Evolutionary conservation across 2,329 filamentous ascomycete genomes (phyloP), one percentile per base, ranked within the genome.

Genomic region (Coniochaeta prunicola): DNA sequence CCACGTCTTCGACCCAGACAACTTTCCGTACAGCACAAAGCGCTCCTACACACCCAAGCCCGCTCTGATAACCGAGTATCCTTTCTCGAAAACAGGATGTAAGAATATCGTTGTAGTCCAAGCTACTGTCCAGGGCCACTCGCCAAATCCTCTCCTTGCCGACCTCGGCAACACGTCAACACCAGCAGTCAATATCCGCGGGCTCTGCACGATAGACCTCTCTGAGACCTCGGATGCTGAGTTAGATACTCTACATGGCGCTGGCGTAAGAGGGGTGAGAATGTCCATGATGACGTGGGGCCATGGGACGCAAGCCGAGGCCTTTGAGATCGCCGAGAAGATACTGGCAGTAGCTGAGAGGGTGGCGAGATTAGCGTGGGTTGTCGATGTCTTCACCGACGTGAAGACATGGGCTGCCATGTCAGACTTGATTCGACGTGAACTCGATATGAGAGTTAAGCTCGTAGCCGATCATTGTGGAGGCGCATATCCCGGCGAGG

Each of bases 381-480:
- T 59, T 5, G 61, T 66, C 50, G 62, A 59, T 45, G 60, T 66
- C 28, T 65, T 66, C 36, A 63, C 60, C 58, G 62, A 60, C 15
- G 45, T 66, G 17, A 38, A 58, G 9, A 61, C 62, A 3, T 66
- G 64, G 63, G 65, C 64, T 21, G 59, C 58, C 56, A 65, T 66
- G 61, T 63, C 62, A 10, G 57, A 62, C 21, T 60, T 63, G 57
- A 64, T 66, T 40, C 63, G 64, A 36, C 63, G 64, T 34, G 57
- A 58, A 26, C 58, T 66, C 28, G 64, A 66, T 34, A 63, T 64
- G 13, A 57, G 64, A 8, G 59, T 66, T 24, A 63, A 65, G 57
- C 58, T 67, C 15, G 59, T 67, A 24, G 64, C 65, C 3, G 65
- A 67, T 34, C 65, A 67, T 45, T 62, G 64, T 36, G 65, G 63